Base-by-base conservation (phyloP, 345 rosid genomes). In the Zanthoxylum bungeanum region DNA sequence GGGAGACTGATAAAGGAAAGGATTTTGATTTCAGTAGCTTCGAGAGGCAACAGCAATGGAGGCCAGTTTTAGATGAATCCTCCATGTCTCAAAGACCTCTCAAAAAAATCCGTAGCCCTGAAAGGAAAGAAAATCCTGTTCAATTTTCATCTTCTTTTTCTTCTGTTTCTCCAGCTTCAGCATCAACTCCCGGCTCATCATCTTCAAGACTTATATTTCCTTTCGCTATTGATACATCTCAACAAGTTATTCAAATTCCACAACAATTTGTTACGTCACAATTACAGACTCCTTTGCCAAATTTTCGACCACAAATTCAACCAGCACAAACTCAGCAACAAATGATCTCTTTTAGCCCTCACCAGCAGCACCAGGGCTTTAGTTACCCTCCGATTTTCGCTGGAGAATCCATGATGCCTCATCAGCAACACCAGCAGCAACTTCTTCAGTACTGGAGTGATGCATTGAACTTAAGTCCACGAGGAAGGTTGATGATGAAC, bases 401-500 rank as follows among this genome's bases (percentile, higher is more conserved):
- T 0, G 76, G 78, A 27, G 86, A 81, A 49, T 46, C 79, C 7
- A 69, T 80, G 24, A n/a, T 73, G 22, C 68, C 70, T 16, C 83
- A 80, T 39, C 84, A 78, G 22, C 87, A 83, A 52, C 88, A 84
- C 21, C 93, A 85, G 66, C 92, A 86, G 61, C 84, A 88, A 72
- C 70, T 91, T 68, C 72, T 86, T 77, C 92, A 80, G 76, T 82
- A 82, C 68, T 89, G 93, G 87, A 81, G 81, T 53, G 86, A 87
- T 42, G 77, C 88, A 25, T 36, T 86, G 79, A 93, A 85, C 76
- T 71, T 90, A 25, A 88, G 96, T 64, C 98, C 96, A 0, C 86
- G 98, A 64, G 91, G 90, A 63, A 84, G 93, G 82, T 71, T 86
- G 89, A 79, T 81, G 98, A 88, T 85, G 93, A 88, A 78, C 72